Conservation (phyloP, 2,329 filamentous ascomycete species). For the Calonectria honghensis region DNA sequence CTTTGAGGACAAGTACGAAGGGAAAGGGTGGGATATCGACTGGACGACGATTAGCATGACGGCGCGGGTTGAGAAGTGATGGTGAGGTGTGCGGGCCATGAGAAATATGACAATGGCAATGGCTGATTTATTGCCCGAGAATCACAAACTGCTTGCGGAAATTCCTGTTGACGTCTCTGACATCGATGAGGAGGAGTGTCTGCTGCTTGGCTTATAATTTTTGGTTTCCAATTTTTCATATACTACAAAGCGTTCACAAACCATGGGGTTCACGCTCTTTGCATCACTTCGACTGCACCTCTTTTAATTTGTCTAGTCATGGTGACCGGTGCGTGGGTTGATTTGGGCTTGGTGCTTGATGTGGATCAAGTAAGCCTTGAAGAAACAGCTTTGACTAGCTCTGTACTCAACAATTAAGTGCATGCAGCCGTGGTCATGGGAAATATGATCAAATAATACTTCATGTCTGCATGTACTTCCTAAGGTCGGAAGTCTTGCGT, state of each 20-base stretch:
- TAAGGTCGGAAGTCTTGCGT: too few species aligned
- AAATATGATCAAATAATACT: too few species aligned
- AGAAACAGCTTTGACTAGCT: neutral
- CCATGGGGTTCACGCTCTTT: neutral
- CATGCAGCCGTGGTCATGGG: too few species aligned
- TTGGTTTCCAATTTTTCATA: neutral
- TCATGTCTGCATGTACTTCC: too few species aligned
- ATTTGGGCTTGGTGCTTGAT: too few species aligned
- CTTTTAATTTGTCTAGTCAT: neutral
- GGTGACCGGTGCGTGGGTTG: neutral
- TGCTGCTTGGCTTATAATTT: neutral
- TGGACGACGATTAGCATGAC: constrained; percentile 53
- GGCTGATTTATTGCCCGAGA: neutral
- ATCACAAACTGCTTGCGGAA: neutral
- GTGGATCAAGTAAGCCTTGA: too few species aligned
- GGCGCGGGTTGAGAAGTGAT: constrained; percentile 49
- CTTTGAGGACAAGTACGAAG: constrained; percentile 63
- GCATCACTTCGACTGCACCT: neutral
- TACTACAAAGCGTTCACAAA: neutral
- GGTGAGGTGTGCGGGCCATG: too few species aligned
- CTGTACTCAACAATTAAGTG: neutral
- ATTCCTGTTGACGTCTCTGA: neutral
- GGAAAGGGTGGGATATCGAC: constrained; percentile 53
- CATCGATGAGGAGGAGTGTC: neutral
- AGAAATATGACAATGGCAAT: too few species aligned